Base-by-base conservation (phyloP, 192 early-diverging fungal genomes). In the Coemansia sp. region DNA sequence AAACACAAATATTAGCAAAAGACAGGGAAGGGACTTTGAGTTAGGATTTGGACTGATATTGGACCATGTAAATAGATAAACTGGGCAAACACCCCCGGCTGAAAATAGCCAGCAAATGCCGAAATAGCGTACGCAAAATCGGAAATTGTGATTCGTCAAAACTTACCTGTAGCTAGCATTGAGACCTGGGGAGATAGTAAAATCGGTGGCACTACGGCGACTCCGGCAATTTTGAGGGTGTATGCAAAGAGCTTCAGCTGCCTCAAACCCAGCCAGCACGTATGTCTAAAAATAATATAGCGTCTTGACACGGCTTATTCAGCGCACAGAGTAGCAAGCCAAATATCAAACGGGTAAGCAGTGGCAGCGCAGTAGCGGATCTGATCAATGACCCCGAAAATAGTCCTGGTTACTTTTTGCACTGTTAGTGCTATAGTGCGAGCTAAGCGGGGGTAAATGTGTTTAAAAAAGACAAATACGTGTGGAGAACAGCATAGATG, bases 61-160 rank as follows among this genome's bases (percentile, higher is more conserved):
- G 4, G 19, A 2, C 19, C 48, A 21, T 17, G 48, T 21, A 49
- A 49, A 19, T 49, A 19, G 48, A 8, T 21, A 17, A n/a, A n/a
- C 41, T n/a, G 41, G 48, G 19, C 15, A 19, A 49, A 19, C 25
- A n/a, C 24, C 0, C 17, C 61, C n/a, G 60, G 52, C 62, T 41
- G 61, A 65, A 75, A 75, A 69, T 75, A 75, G 72, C 66, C 51
- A 64, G 19, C 48, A 5, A 17, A 45, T 27, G 39, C 29, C 29
- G 56, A 73, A 73, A 73, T 73, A 67, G 59, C 70, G 38, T 37
- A 21, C 12, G 9, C 8, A 37, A 6, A 17, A 29, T 23, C 24
- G n/a, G 24, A 27, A 11, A 23, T n/a, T 6, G 27, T 32, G 60
- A 50, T 61, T 61, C 29, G 32, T 41, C 23, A 61, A 49, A 61